Evolutionary conservation across 768 basidiomycete species (phyloP).

Genomic region (Termitomyces sp.): DNA sequence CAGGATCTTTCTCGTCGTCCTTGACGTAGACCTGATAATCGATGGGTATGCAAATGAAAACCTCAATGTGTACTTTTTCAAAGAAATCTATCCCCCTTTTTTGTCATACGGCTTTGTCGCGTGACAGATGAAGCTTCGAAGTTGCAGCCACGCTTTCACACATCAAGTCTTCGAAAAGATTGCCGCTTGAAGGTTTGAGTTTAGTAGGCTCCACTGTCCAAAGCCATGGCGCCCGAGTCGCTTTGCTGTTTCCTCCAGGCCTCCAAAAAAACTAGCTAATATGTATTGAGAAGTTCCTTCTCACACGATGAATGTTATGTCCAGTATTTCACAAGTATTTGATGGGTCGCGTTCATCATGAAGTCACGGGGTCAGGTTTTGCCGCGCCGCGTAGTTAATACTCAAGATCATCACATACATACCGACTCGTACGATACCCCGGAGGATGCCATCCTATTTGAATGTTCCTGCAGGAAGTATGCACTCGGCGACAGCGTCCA

Average conservation of each 20-base stretch:
- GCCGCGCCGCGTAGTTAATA: neutral
- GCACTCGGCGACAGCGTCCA: constrained; percentile 17
- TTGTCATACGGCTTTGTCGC: no score
- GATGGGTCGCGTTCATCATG: neutral
- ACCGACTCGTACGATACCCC: neutral
- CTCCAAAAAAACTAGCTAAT: no score
- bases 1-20: no score
- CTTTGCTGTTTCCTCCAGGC: neutral
- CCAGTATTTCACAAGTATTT: no score
- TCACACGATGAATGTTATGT: no score
- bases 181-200: neutral
- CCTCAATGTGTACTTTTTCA: no score
- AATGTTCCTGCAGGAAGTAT: constrained; percentile 14
- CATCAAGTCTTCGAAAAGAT: neutral
- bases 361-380: constrained; percentile 10
- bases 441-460: constrained; percentile 15
- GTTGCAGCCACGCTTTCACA: neutral
- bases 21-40: no score
- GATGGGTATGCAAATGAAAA: no score
- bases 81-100: no score
- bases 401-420: neutral
- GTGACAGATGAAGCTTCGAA: neutral
- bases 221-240: neutral
- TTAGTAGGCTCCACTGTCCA: neutral
- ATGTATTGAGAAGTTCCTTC: no score